A percentile compares a stretch with the other conserved stretches of the same genome.
Conservation (phyloP, 2,329 filamentous ascomycete species). For the Colletotrichum navitas region DNA sequence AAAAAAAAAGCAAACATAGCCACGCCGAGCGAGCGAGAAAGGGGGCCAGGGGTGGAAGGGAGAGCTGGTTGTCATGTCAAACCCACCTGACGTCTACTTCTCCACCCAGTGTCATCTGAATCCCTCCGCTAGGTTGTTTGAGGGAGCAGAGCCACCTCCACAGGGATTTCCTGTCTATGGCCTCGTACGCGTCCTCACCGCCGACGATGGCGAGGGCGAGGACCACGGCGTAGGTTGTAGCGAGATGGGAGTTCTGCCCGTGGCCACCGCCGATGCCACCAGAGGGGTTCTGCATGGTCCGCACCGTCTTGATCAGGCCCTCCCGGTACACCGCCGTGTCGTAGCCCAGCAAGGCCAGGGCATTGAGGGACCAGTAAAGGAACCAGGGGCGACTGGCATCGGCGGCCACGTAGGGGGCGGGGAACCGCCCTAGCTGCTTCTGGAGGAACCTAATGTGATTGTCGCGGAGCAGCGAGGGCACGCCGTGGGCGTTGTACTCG, state of each 20-base stretch:
- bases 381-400: conserved; percentile 95
- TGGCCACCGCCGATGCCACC: conserved; percentile 96
- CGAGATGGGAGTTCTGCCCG: conserved; percentile 89
- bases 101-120: conserved; percentile 85
- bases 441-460: conserved; percentile 73
- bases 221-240: conserved; percentile 87
- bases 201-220: conserved; percentile 84
- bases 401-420: conserved; percentile 76
- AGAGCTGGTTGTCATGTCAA: background rate
- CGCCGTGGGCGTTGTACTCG: conserved; percentile 75
- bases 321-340: conserved; percentile 77
- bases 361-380: conserved; percentile 90
- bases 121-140: conserved; percentile 91
- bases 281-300: conserved; percentile 81
- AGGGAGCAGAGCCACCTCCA: conserved; percentile 91
- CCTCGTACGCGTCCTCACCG: conserved; percentile 77
- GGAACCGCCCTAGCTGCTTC: conserved; percentile 71
- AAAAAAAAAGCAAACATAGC: background rate
- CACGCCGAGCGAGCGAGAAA: conserved; percentile 5
- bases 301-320: conserved; percentile 79
- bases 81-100: conserved; percentile 91
- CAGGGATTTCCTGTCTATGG: conserved; percentile 85
- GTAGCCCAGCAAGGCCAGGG: conserved; percentile 80
- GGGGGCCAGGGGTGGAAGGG: background rate
- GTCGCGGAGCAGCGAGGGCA: conserved; percentile 79